Evolutionary conservation across 768 basidiomycete genomes (phyloP).

Genomic region (Lactarius hatsudake): DNA sequence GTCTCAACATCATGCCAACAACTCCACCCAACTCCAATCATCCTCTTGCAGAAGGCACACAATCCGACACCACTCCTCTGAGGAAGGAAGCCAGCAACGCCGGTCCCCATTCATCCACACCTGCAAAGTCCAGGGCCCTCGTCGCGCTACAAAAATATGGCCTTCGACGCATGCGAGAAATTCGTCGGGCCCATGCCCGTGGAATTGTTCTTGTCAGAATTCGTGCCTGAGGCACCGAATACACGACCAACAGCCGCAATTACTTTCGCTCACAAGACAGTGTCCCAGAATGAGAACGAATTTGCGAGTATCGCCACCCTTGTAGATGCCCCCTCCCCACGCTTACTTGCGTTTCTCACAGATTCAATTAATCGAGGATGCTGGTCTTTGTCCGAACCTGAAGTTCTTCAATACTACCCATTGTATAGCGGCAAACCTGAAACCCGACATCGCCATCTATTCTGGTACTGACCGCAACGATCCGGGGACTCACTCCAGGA

Average conservation of each 20-base stretch:
- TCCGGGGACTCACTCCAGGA: background rate
- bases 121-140: background rate
- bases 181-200: conserved; percentile 14
- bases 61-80: too few relatives aligned
- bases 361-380: background rate
- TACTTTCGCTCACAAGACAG: background rate
- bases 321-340: background rate
- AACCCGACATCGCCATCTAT: conserved; percentile 12
- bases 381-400: background rate
- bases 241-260: background rate
- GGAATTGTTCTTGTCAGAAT: background rate
- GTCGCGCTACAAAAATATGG: conserved; percentile 1
- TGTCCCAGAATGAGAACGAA: background rate
- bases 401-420: background rate
- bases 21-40: too few relatives aligned
- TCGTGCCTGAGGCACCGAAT: background rate
- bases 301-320: background rate
- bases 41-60: too few relatives aligned
- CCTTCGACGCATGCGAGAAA: conserved; percentile 4
- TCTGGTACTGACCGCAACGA: background rate
- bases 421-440: background rate
- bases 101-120: too few relatives aligned
- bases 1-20: too few relatives aligned
- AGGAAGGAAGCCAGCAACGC: too few relatives aligned
- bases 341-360: background rate